A percentile compares a stretch with the other conserved stretches of the same genome.
Conservation (phyloP, 106 monocot species). For the Dioscorea zingiberensis region DNA sequence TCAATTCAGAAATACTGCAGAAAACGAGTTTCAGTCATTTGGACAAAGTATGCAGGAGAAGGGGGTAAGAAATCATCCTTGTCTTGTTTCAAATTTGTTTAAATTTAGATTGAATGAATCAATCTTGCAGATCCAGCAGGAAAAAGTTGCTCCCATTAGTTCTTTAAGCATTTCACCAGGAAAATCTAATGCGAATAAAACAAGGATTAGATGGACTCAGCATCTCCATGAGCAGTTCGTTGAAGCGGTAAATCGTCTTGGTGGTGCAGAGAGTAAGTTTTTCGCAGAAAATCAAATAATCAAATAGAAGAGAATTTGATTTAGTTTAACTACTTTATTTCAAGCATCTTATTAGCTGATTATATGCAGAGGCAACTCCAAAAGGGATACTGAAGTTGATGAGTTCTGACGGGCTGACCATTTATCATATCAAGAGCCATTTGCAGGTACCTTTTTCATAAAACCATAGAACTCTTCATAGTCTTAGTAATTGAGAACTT, state of each 20-base stretch:
- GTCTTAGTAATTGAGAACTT: not conserved
- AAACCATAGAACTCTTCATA: not conserved
- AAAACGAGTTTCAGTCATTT: constrained; percentile 1
- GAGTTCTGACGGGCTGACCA: constrained; percentile 47
- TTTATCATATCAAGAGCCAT: constrained; percentile 71
- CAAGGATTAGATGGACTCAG: constrained; percentile 66
- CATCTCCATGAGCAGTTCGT: constrained; percentile 67
- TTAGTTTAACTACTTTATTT: not conserved
- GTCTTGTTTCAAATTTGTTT: not conserved
- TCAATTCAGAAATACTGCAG: constrained; percentile 2
- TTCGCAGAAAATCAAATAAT: too few relatives aligned
- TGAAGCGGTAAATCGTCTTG: constrained; percentile 47
- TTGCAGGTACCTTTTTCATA: constrained; percentile 41
- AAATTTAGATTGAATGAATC: constrained; percentile 3
- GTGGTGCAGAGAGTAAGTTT: constrained; percentile 72
- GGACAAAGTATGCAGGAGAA: constrained; percentile 3
- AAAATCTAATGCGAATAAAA: constrained; percentile 26
- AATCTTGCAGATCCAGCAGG: not conserved
- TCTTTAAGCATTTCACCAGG: constrained; percentile 9
- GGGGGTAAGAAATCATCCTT: constrained; percentile 5
- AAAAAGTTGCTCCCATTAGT: too few relatives aligned
- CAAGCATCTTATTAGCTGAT: not conserved
- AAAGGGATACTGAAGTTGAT: constrained; percentile 63
- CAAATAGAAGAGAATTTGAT: too few relatives aligned
- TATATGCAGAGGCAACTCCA: constrained; percentile 56